Percentiles rank a stretch among this genome's conserved stretches.
These are phyloP conservation scores for Nemania abortiva DNA, from an alignment of 2,329 filamentous ascomycete genomes.

Conservation along the genomic window DNA sequence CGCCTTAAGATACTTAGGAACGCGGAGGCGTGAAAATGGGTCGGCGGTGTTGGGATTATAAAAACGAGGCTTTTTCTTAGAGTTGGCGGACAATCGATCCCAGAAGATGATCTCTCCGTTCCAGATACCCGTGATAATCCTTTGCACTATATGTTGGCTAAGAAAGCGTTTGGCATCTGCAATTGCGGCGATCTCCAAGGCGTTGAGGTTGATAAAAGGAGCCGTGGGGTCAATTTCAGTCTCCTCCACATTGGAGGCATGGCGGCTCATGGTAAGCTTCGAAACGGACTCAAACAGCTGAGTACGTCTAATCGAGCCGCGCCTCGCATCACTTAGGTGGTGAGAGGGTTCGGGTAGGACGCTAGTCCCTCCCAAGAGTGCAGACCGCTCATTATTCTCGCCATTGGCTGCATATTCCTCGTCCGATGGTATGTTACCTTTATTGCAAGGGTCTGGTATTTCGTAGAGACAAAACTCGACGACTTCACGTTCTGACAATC, in stretches of 20 bases:
- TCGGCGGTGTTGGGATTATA: conserved; percentile 72
- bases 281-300: conserved; percentile 67
- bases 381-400: conserved; percentile 62
- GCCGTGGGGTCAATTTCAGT: conserved; percentile 73
- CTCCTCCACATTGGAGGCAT: conserved; percentile 57
- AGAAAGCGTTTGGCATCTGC: conserved; percentile 79
- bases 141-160: conserved; percentile 76
- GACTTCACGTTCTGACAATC: conserved; percentile 77
- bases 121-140: conserved; percentile 79
- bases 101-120: conserved; percentile 80
- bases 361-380: conserved; percentile 55
- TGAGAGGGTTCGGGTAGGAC: conserved; percentile 39
- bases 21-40: conserved; percentile 76
- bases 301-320: conserved; percentile 61
- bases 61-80: conserved; percentile 73
- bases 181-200: conserved; percentile 80
- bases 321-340: conserved; percentile 43
- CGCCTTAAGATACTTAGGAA: conserved; percentile 77
- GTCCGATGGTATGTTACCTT: conserved; percentile 33
- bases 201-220: conserved; percentile 83
- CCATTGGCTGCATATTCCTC: conserved; percentile 52
- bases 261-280: conserved; percentile 64
- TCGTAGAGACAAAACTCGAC: conserved; percentile 82
- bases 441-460: conserved; percentile 63
- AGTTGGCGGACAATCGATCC: conserved; percentile 73